phyloP scores from a whole-genome alignment of 345 rosid species.

The Psidium guajava region DNA sequence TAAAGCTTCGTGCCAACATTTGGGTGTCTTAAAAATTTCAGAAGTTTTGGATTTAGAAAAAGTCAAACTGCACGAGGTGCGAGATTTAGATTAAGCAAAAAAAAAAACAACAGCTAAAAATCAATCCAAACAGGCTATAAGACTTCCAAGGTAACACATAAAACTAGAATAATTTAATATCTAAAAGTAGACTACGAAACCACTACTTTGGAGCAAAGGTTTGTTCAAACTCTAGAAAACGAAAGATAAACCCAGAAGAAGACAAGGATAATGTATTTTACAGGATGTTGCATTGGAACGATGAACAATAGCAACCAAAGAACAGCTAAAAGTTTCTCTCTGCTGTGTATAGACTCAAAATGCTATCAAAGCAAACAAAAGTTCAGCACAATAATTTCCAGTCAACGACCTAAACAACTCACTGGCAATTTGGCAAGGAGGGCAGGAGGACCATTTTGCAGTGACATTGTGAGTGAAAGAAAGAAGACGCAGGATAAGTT shows the following conservation, averaged over 20 bases:
- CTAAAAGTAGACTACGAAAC: not conserved
- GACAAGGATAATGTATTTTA: not conserved
- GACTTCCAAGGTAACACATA: not conserved
- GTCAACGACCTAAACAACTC: not conserved
- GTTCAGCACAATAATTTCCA: not conserved
- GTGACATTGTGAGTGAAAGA: not conserved
- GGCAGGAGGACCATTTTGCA: not conserved
- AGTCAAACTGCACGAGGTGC: not conserved
- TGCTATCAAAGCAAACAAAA: not conserved
- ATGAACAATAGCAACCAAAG: not conserved
- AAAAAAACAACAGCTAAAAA: not conserved
- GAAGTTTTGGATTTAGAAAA: not conserved
- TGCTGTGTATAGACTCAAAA: not conserved
- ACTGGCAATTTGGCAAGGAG: not conserved
- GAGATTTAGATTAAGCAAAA: not conserved
- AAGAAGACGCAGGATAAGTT: not conserved
- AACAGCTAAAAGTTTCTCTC: not conserved
- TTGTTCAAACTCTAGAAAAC: not conserved
- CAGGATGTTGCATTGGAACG: not conserved
- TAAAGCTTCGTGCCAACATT: not conserved
- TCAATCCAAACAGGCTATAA: not conserved
- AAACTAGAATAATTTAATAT: not conserved
- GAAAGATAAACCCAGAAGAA: not conserved
- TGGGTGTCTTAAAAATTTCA: not conserved
- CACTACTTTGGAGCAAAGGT: not conserved